Evolutionary conservation across 2,329 filamentous ascomycete species (phyloP), one percentile per base, ranked within the genome.

Genomic region (Hypoxylon sp.): DNA sequence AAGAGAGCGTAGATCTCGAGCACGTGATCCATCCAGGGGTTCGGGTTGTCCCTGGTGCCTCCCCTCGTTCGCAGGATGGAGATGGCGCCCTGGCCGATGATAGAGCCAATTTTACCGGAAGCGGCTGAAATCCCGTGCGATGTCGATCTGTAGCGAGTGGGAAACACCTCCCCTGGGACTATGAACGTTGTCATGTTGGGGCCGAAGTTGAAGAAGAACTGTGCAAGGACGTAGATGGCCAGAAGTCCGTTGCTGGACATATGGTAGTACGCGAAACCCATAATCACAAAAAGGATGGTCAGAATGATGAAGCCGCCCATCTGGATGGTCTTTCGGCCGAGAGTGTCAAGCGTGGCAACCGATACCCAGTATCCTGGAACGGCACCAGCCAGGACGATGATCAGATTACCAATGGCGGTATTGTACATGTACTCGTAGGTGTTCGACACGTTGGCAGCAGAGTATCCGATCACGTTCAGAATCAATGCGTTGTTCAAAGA

Each of bases 351-450:
- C 1, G 88, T 89, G 1, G 89, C 89, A 5, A 94, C 92, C 0
- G 91, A 92, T 14, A 93, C 87, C 92, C 92, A 95, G 84, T 95
- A 95, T 13, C 92, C 92, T 0, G 92, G 92, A 13, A 95, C 92
- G 53, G 92, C 91, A 64, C 92, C 92, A 3, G 92, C 92, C 66
- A 92, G 89, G 73, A 94, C 90, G 56, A 95, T 86, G 72, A 95
- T 93, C 73, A 95, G 82, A 82, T 95, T 94, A 8, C 92, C 92
- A 20, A 93, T 86, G 55, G 92, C 91, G 6, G 89, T 93, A 81
- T 92, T 92, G 83, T 89, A 90, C 69, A 94, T 85, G 77, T 85
- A 85, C 72, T 92, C 79, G 81, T 94, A 94, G 31, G 92, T 88
- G 70, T 86, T 88, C 61, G 76, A 76, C 42, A 80, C 79, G 70